Evolutionary conservation across 371 early-diverging fungal species (phyloP), one percentile per base, ranked within the genome.

Genomic region (Nematocida ironsii): DNA sequence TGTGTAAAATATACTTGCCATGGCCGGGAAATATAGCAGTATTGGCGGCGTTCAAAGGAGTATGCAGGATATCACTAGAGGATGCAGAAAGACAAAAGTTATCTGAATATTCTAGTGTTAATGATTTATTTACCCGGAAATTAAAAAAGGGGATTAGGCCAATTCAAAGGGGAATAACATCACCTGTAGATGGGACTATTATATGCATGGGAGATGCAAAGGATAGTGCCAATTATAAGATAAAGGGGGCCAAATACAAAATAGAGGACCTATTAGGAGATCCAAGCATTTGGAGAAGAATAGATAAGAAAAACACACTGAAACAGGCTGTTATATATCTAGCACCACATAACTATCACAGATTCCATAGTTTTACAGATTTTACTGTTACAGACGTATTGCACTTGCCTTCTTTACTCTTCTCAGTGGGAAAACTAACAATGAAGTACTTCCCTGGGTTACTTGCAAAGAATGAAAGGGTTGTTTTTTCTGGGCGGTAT

Each of bases 381-480:
- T 66, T 74, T 47, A 5, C 11, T 23, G 2, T 74, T n/a, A 66
- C 5, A 44, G 25, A 48, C 13, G 55, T 74, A 5, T 48, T 44
- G 16, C 74, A 74, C 56, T 40, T 74, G 52, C 67, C 74, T 2
- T 66, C 67, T 18, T 47, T 67, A 11, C 67, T 74, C 7, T 66
- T 74, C 54, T 74, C 74, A 23, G 66, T 74, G 16, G 74, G 74
- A 23, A 66, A 44, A 25, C 5, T 55, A 5, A 52, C 74, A 50
- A 74, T 74, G 74, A 39, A 56, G 56, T 74, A 52, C 66, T 33
- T 74, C 44, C 25, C 27, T 18, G 74, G 74, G 1, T 40, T 74
- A 7, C 74, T 74, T 25, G 20, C 74, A 52, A 74, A 74, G 39
- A 74, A 74, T 39, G 74, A 74, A 45, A 23, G 74, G 4, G 67